These are phyloP conservation scores for Cladophialophora carrionii DNA, from an alignment of 2,329 filamentous ascomycete species.

Conservation along the genomic window DNA sequence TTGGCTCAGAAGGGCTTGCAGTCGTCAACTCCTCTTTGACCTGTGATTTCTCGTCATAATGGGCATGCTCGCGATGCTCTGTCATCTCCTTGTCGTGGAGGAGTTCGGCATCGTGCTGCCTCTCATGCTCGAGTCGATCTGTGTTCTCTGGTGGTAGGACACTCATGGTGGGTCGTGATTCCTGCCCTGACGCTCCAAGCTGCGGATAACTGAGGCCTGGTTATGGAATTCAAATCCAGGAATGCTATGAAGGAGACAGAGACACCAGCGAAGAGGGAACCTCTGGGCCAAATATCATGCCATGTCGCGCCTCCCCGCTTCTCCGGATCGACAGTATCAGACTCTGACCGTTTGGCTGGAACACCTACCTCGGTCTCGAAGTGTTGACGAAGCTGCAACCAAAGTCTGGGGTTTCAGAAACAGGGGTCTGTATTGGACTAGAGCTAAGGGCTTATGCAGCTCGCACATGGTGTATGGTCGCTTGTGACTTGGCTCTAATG, in stretches of 20 bases:
- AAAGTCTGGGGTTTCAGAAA: not conserved
- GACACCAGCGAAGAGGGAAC: not conserved
- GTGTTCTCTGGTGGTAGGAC: slow-evolving; percentile 28
- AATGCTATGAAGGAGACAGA: not conserved
- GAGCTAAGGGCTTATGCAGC: not conserved
- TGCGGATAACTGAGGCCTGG: not conserved
- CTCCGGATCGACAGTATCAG: slow-evolving; percentile 5
- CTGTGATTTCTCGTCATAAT: slow-evolving; percentile 2
- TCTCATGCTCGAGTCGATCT: slow-evolving; percentile 23
- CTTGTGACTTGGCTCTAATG: not conserved
- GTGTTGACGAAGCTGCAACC: not conserved
- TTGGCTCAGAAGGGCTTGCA: not conserved
- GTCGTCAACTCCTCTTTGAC: slow-evolving; percentile 2
- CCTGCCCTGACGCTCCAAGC: not conserved
- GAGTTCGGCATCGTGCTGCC: slow-evolving; percentile 21
- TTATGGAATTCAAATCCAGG: not conserved
- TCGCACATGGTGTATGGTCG: not conserved
- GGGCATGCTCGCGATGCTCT: slow-evolving; percentile 23
- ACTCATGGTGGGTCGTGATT: slow-evolving; percentile 20
- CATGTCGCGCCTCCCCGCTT: slow-evolving; percentile 6
- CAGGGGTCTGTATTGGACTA: not conserved
- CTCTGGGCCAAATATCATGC: slow-evolving; percentile 12
- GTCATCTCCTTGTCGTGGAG: slow-evolving; percentile 16
- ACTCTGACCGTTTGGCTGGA: slow-evolving; percentile 1
- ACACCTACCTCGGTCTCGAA: slow-evolving; percentile 12